A percentile compares a stretch with the other conserved stretches of the same genome.
These are phyloP conservation scores for Suillus tomentosus DNA, from an alignment of 768 basidiomycete species.

Conservation along the genomic window DNA sequence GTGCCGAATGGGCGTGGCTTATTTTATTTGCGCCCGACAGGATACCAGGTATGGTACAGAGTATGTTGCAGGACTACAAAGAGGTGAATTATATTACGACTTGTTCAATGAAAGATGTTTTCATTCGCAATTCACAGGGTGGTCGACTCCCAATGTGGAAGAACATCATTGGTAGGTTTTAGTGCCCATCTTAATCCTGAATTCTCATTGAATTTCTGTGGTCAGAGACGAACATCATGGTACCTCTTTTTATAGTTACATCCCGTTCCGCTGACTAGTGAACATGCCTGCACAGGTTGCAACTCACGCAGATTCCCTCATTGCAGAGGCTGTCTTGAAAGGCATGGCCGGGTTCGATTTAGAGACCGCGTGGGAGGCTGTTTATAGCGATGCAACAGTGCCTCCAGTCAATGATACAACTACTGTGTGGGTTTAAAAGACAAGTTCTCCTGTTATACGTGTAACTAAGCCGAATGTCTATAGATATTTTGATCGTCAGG, in stretches of 20 bases:
- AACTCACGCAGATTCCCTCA: slow-evolving; percentile 78
- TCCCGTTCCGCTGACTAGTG: neutral
- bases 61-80: slow-evolving; percentile 79
- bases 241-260: slow-evolving; percentile 18
- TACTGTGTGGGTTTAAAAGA: slow-evolving; percentile 42
- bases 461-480: slow-evolving; percentile 7
- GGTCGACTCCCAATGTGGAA: slow-evolving; percentile 94
- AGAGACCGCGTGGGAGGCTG: slow-evolving; percentile 70
- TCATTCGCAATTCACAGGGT: slow-evolving; percentile 37
- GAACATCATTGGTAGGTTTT: slow-evolving; percentile 62
- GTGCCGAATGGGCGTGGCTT: slow-evolving; percentile 79
- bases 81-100: slow-evolving; percentile 43
- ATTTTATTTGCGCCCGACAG: slow-evolving; percentile 77
- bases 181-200: slow-evolving; percentile 1
- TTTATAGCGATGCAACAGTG: slow-evolving; percentile 71
- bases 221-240: slow-evolving; percentile 83
- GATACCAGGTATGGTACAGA: slow-evolving; percentile 72
- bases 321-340: slow-evolving; percentile 72
- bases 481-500: slow-evolving; percentile 73
- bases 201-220: neutral
- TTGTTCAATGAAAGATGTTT: slow-evolving; percentile 6
- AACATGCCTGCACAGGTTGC: slow-evolving; percentile 50
- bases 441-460: neutral
- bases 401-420: slow-evolving; percentile 58
- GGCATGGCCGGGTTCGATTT: slow-evolving; percentile 64